Base-by-base conservation (phyloP, 805 yeast genomes). In the Wickerhamiella occidentalis region DNA sequence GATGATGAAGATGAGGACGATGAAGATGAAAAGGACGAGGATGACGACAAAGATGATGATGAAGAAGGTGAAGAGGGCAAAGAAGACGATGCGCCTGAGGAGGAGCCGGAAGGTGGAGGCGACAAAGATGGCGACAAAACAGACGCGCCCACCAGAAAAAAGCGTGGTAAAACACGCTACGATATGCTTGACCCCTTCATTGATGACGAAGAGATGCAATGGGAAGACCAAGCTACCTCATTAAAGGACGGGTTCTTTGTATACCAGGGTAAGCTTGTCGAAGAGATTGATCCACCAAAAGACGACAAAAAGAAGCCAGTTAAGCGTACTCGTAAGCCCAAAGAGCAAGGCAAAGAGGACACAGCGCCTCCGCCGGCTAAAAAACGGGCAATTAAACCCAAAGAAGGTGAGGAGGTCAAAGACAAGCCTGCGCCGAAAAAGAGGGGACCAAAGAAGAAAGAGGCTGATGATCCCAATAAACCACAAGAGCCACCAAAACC, bases 171-270 rank as follows among this genome's bases (percentile, higher is more conserved):
- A 3, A 26, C 43, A 12, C 40, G 30, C 18, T 92, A 92, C 65
- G 98, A 92, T 62, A 71, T 77, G 45, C 80, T 84, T 52, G 99
- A 92, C 64, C 98, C 97, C 2, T 92, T 92, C 60, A 92, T 92
- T 51, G 99, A 92, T 67, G 98, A 92, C 65, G 76, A 85, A 13
- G 99, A 92, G 65, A 69, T 87, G 57, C 75, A 78, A 51, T 83
- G 92, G 83, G 98, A 92, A 65, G 96, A 88, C 63, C 94, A 84
- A 59, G 79, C 94, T 7, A 88, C 90, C 2, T 79, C 90, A 1
- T 18, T 35, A 6, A 83, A 83, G 55, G 97, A 92, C 60, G 98
- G 97, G 1, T 92, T 88, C 62, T 92, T 90, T 57, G 96, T 92
- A 0, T 92, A 80, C 64, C 85, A 87, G 70, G 99, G 99, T 0